Conservation (phyloP, 1,284 basidiomycete species). For the Ustilago curta region DNA sequence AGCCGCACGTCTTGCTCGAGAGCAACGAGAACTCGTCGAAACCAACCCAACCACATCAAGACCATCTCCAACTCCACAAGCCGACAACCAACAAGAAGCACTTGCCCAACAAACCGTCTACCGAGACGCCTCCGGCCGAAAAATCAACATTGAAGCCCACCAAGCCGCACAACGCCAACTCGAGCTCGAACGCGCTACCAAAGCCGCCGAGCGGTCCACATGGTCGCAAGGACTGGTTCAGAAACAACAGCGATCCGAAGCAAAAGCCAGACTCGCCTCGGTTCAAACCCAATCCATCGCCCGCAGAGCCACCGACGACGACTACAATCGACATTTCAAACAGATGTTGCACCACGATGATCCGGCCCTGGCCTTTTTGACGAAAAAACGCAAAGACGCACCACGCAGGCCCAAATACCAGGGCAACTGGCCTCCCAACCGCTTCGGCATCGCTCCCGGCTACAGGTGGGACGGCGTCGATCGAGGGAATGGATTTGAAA, state of each 20-base stretch:
- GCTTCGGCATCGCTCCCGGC: conserved; percentile 92
- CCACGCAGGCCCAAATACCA: conserved; percentile 84
- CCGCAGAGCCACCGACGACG: conserved; percentile 78
- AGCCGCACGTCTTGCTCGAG: conserved; percentile 44
- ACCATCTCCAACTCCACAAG: conserved; percentile 28
- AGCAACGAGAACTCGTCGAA: conserved; percentile 16
- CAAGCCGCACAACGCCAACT: conserved; percentile 80
- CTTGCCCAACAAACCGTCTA: conserved; percentile 85
- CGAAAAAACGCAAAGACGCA: conserved; percentile 77
- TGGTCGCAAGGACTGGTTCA: conserved; percentile 88
- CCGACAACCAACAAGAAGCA: conserved; percentile 67
- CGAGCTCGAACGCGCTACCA: conserved; percentile 37
- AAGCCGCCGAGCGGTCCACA: conserved; percentile 88
- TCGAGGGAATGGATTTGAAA: conserved; percentile 92
- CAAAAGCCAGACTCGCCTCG: conserved; percentile 14
- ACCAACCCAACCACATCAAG: not conserved
- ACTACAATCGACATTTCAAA: conserved; percentile 84
- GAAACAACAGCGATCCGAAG: conserved; percentile 77
- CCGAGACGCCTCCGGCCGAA: conserved; percentile 86
- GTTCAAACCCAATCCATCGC: conserved; percentile 12
- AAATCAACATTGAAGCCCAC: conserved; percentile 86
- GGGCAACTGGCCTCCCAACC: conserved; percentile 89
- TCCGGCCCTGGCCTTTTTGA: conserved; percentile 90
- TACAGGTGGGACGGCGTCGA: conserved; percentile 85
- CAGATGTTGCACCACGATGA: conserved; percentile 90